phyloP scores from a whole-genome alignment of 108 stramenopile genomes.

The Skeletonema menzelii region DNA sequence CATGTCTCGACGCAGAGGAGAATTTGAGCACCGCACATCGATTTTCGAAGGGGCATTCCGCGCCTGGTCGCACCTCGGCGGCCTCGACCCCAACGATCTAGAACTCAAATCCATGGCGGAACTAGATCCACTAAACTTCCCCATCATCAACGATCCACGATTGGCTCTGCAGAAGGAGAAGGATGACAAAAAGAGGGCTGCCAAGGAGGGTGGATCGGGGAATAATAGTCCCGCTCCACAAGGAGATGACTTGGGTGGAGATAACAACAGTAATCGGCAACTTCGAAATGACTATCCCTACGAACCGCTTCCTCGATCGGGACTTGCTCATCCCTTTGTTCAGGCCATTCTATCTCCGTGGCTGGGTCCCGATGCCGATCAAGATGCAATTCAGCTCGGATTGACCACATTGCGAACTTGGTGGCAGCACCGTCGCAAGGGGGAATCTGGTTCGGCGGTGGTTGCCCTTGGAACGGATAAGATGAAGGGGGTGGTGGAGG shows the following conservation, averaged over 20 bases:
- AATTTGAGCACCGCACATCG: conserved; percentile 91
- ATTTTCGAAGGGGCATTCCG: conserved; percentile 94
- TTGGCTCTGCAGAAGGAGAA: conserved; percentile 10
- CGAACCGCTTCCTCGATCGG: conserved; percentile 86
- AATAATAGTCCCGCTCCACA: not conserved
- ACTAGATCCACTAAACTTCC: conserved; percentile 73
- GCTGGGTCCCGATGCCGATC: conserved; percentile 89
- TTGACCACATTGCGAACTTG: conserved; percentile 86
- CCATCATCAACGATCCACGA: conserved; percentile 64
- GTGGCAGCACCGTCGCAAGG: conserved; percentile 95
- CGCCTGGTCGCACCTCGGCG: conserved; percentile 89
- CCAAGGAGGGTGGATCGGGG: conserved; percentile 11
- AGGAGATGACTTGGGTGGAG: not conserved
- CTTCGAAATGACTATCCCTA: conserved; percentile 71
- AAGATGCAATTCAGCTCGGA: conserved; percentile 87
- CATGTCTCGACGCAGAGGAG: conserved; percentile 90
- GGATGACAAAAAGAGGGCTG: conserved; percentile 2
- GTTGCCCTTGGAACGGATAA: conserved; percentile 87
- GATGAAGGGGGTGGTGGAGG: conserved; percentile 91
- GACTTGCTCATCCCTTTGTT: conserved; percentile 86
- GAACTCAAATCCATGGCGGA: conserved; percentile 60
- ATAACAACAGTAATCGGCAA: not conserved
- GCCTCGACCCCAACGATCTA: conserved; percentile 75
- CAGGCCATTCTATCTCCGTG: conserved; percentile 90
- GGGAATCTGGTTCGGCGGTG: conserved; percentile 82